Evolutionary conservation across 192 early-diverging fungal genomes (phyloP).

Genomic region (Backusella mclennaniae): DNA sequence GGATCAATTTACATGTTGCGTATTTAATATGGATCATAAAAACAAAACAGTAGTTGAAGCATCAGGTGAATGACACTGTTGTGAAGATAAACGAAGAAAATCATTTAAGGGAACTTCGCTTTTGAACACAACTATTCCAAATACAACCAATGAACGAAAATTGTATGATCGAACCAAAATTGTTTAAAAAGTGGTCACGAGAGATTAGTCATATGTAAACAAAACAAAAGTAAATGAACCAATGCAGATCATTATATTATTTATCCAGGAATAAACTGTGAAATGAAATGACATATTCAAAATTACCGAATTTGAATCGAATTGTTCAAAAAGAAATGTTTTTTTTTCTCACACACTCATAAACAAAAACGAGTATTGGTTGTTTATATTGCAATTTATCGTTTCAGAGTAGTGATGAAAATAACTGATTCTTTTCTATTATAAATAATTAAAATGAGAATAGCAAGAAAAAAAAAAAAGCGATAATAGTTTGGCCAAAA

Average conservation of each 20-base stretch:
- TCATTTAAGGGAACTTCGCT: not conserved
- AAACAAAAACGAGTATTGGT: not conserved
- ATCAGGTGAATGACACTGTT: not conserved
- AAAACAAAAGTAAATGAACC: not conserved
- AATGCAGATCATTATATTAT: not conserved
- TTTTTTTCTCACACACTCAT: not conserved
- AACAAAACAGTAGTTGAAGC: too few relatives aligned
- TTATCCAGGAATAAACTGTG: not conserved
- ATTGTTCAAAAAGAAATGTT: not conserved
- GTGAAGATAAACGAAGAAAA: not conserved
- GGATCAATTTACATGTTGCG: too few relatives aligned
- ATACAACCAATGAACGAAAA: not conserved
- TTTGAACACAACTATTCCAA: conserved; percentile 1
- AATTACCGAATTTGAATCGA: not conserved
- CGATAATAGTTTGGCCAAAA: not conserved
- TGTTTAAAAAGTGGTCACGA: not conserved
- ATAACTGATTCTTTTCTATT: not conserved
- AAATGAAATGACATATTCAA: not conserved
- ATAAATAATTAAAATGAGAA: not conserved
- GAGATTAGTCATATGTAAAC: not conserved
- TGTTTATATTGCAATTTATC: not conserved
- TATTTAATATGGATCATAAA: too few relatives aligned
- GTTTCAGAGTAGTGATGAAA: not conserved
- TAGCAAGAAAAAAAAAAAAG: not conserved
- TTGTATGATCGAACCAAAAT: conserved; percentile 1